phyloP scores from a whole-genome alignment of 352 stramenopile species.

The Vaucheria bursata region DNA sequence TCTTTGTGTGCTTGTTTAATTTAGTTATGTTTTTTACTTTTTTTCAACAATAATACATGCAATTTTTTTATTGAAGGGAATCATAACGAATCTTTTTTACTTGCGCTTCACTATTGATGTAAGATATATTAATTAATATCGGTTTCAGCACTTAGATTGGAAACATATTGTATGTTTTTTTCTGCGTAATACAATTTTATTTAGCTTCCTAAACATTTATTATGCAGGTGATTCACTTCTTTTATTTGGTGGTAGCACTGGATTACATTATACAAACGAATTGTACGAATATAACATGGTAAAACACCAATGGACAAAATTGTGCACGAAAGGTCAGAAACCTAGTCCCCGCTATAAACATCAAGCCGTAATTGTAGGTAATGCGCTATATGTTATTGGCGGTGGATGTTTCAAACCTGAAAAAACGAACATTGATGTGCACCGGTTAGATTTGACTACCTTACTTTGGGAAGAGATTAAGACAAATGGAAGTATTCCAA shows the following conservation, averaged over 20 bases:
- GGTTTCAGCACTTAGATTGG: too few relatives aligned
- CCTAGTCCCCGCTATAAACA: conserved; percentile 36
- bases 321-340: conserved; percentile 18
- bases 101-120: too few relatives aligned
- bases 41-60: too few relatives aligned
- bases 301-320: conserved; percentile 24
- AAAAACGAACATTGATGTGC: conserved; percentile 40
- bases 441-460: conserved; percentile 40
- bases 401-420: conserved; percentile 46
- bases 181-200: too few relatives aligned
- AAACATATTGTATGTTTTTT: too few relatives aligned
- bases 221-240: conserved; percentile 15
- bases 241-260: conserved; percentile 33
- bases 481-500: conserved; percentile 30
- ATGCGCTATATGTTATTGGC: conserved; percentile 47
- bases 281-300: conserved; percentile 39
- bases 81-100: too few relatives aligned
- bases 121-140: too few relatives aligned
- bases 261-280: conserved; percentile 39
- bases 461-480: conserved; percentile 27
- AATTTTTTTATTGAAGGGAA: too few relatives aligned
- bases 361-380: conserved; percentile 34
- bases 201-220: too few relatives aligned
- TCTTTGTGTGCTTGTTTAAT: too few relatives aligned
- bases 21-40: too few relatives aligned